These are phyloP conservation scores for Penicillium nucicola DNA, from an alignment of 495 filamentous ascomycete species.

Conservation along the genomic window DNA sequence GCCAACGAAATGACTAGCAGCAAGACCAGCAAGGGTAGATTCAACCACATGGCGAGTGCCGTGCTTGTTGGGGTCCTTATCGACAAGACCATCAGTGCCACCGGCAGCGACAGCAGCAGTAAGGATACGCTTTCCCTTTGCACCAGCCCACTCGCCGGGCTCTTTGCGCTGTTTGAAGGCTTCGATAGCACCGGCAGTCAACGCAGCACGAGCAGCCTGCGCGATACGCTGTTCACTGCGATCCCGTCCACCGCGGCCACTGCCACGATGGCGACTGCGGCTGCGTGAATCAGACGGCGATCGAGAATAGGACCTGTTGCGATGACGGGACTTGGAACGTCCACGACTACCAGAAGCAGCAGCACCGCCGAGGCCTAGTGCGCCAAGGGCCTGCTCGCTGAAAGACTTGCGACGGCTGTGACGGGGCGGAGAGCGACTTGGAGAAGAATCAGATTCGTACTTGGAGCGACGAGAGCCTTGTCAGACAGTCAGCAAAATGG, in stretches of 20 bases:
- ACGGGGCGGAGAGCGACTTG: conserved; percentile 41
- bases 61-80: conserved; percentile 70
- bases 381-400: conserved; percentile 65
- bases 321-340: conserved; percentile 42
- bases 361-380: conserved; percentile 62
- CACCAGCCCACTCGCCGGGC: conserved; percentile 77
- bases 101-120: conserved; percentile 84
- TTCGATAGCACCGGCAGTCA: conserved; percentile 82
- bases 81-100: conserved; percentile 73
- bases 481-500: neutral
- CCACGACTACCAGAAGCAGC: conserved; percentile 16
- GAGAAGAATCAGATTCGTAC: conserved; percentile 37
- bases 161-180: conserved; percentile 85
- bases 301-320: conserved; percentile 54
- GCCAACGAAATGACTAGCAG: conserved; percentile 76
- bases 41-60: conserved; percentile 64
- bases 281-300: conserved; percentile 48
- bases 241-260: conserved; percentile 27
- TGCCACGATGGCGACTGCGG: conserved; percentile 40
- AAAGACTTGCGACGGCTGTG: conserved; percentile 64
- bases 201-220: conserved; percentile 81
- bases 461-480: conserved; percentile 38
- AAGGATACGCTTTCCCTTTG: conserved; percentile 81
- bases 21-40: conserved; percentile 80
- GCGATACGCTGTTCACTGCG: conserved; percentile 64